Base-by-base conservation (phyloP, 192 early-diverging fungal species). In the Nowakowskiella sp. region DNA sequence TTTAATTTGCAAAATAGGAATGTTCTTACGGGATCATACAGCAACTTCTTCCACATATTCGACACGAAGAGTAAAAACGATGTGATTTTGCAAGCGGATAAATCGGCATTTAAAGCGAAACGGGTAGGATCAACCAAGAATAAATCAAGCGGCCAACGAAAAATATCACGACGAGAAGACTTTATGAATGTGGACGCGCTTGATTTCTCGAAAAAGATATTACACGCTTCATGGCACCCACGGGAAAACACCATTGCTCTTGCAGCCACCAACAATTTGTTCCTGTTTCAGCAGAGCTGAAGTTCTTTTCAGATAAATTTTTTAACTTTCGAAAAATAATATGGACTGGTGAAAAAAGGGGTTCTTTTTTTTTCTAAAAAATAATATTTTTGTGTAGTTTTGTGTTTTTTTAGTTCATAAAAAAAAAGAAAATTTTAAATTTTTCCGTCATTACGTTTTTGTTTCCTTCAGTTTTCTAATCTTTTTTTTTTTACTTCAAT, bases 161-260 rank as follows among this genome's bases (percentile, higher is more conserved):
- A 61, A 42, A 26, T 48, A 64, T 57, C 68, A 64, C 53, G 68
- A 62, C 60, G 53, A 46, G 81, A 83, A 61, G 73, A 89, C 31
- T 88, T 89, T 51, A 74, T 85, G 60, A 89, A 92, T 64, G 82
- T 84, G 0, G 92, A 95, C 34, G 70, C 79, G 34, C 76, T 90
- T 51, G 96, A 99, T 68, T 97, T 88, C 64, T 84, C 79, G 60
- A 91, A 94, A 75, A 96, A 96, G 76, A 99, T 99, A 57, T 64
- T 99, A 47, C 96, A 99, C 64, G 89, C 94, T 25, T 90, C 88
- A 42, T 99, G 94, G 94, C 96, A 99, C 80, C 96, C 96, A 42
- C 83, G 83, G 53, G 96, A 99, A 67, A 96, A 96, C 68, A 91
- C 91, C 13, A 85, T 97, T 42, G 92, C 96, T 16, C 86, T 97